phyloP scores from a whole-genome alignment of 2,329 filamentous ascomycete genomes.

The Plenodomus biglobosus region DNA sequence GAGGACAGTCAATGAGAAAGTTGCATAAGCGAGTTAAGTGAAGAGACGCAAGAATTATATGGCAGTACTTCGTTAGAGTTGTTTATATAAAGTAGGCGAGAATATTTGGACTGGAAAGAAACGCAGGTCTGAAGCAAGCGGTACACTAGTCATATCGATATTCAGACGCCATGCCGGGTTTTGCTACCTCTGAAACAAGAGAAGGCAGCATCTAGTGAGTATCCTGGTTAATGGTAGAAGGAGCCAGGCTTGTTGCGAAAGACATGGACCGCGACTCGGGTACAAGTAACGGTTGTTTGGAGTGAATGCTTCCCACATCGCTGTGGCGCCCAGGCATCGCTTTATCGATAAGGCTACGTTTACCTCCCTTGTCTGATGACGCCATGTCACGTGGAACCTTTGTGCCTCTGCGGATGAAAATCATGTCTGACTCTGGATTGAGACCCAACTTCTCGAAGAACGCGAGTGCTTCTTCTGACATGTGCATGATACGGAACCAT shows the following conservation, averaged over 20 bases:
- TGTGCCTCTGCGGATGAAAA: conserved; percentile 10
- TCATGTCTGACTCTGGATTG: conserved; percentile 12
- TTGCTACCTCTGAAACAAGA: too few species aligned
- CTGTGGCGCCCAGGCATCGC: background rate
- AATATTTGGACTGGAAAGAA: too few species aligned
- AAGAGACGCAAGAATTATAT: too few species aligned
- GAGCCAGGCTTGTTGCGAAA: background rate
- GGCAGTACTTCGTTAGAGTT: too few species aligned
- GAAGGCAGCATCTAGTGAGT: background rate
- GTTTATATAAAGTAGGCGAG: too few species aligned
- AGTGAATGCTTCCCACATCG: background rate
- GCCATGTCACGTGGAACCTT: background rate
- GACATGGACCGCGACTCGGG: background rate
- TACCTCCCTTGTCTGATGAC: background rate
- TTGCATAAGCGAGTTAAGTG: too few species aligned
- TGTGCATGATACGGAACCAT: conserved; percentile 9
- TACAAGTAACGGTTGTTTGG: background rate
- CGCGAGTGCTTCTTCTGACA: conserved; percentile 8
- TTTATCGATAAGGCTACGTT: background rate
- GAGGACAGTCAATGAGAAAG: too few species aligned
- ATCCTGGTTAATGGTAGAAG: background rate
- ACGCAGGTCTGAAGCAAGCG: too few species aligned
- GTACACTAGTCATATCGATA: too few species aligned
- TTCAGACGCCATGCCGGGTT: too few species aligned
- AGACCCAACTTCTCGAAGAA: conserved; percentile 10